Conservation (phyloP, 495 filamentous ascomycete species). For the Pseudotulostoma volvatum region DNA sequence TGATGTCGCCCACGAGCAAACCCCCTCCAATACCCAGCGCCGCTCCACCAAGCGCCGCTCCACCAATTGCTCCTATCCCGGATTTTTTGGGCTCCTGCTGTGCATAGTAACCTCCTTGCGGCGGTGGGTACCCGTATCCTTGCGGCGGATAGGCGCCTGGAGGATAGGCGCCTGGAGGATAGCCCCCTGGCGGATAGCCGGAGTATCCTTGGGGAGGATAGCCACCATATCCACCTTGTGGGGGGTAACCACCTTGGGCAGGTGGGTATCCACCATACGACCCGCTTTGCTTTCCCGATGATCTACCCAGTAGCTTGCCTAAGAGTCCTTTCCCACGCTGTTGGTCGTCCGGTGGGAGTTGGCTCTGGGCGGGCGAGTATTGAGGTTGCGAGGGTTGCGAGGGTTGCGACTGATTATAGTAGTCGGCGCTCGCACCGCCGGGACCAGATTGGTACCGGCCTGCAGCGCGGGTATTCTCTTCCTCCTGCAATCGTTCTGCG, state of each 20-base stretch:
- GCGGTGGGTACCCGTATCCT: neutral
- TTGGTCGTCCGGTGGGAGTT: slow-evolving; percentile 17
- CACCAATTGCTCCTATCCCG: slow-evolving; percentile 51
- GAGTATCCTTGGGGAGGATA: slow-evolving; percentile 1
- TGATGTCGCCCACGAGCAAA: slow-evolving; percentile 49
- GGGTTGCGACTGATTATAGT: slow-evolving; percentile 20
- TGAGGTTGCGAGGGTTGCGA: slow-evolving; percentile 6
- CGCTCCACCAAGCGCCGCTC: no score
- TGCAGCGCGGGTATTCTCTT: slow-evolving; percentile 52
- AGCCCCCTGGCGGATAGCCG: slow-evolving; percentile 27
- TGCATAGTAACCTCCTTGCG: no score
- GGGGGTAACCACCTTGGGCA: slow-evolving; percentile 17
- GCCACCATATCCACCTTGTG: slow-evolving; percentile 24
- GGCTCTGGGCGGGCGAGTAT: slow-evolving; percentile 13
- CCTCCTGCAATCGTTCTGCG: slow-evolving; percentile 63
- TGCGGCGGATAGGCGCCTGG: slow-evolving; percentile 4
- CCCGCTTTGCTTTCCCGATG: slow-evolving; percentile 8
- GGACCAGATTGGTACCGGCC: slow-evolving; percentile 6
- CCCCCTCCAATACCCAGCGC: slow-evolving; percentile 67
- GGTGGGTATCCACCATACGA: slow-evolving; percentile 15
- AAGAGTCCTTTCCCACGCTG: slow-evolving; percentile 20
- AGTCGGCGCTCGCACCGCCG: slow-evolving; percentile 25
- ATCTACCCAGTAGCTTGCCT: slow-evolving; percentile 34
- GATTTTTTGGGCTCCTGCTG: neutral
- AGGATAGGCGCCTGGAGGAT: slow-evolving; percentile 10